Percentiles rank a stretch among this genome's conserved stretches.
phyloP scores from a whole-genome alignment of 441 rosid species.

The Gossypium lobatum region DNA sequence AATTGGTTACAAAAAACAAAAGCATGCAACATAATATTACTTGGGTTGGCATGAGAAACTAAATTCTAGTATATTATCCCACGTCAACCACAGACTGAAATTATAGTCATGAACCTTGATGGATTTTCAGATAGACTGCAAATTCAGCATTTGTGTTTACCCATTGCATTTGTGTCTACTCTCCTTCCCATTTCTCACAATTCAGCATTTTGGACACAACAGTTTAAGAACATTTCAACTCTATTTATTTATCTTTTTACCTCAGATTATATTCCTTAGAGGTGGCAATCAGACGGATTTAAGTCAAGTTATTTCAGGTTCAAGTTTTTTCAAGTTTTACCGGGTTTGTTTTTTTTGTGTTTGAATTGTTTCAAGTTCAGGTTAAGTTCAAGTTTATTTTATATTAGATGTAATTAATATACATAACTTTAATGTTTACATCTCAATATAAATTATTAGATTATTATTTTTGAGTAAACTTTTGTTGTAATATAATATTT shows the following conservation, averaged over 20 bases:
- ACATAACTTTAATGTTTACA: too few relatives aligned
- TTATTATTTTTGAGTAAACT: too few relatives aligned
- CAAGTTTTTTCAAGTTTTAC: too few relatives aligned
- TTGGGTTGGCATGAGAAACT: not conserved
- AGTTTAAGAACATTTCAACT: not conserved
- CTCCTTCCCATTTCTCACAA: not conserved
- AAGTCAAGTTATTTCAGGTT: too few relatives aligned
- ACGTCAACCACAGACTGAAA: not conserved
- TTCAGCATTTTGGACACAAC: not conserved
- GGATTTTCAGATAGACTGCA: not conserved
- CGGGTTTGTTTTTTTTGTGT: too few relatives aligned
- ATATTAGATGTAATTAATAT: too few relatives aligned
- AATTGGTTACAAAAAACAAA: not conserved
- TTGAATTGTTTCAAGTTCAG: too few relatives aligned
- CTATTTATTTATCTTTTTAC: not conserved
- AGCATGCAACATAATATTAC: not conserved
- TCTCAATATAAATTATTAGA: too few relatives aligned
- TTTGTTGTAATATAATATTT: too few relatives aligned
- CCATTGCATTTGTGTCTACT: not conserved
- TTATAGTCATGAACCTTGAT: not conserved
- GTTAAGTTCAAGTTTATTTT: too few relatives aligned
- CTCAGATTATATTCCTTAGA: not conserved
- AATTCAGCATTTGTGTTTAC: not conserved
- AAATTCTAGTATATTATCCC: conserved; percentile 1
- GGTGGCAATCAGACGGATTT: too few relatives aligned